These are phyloP conservation scores for Hura crepitans DNA, from an alignment of 441 rosid genomes.

Conservation along the genomic window DNA sequence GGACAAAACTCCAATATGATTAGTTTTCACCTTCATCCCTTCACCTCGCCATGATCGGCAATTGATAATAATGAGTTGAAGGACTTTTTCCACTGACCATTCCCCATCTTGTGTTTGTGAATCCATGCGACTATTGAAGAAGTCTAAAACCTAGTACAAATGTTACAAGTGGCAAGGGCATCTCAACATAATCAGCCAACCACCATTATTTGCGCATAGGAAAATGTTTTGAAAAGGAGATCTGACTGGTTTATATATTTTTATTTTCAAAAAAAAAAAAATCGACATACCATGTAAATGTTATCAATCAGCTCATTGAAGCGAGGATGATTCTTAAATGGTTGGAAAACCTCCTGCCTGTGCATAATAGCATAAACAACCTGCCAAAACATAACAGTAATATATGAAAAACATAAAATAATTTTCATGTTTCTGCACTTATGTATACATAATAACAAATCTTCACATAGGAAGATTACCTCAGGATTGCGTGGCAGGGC, in stretches of 20 bases:
- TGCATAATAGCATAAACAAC: slow-evolving; percentile 94
- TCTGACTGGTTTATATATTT: neutral
- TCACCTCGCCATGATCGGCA: slow-evolving; percentile 97
- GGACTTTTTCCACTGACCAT: slow-evolving; percentile 97
- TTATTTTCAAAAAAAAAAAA: neutral
- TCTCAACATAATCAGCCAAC: neutral
- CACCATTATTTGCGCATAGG: slow-evolving; percentile 1
- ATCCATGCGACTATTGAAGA: slow-evolving; percentile 90
- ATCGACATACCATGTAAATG: slow-evolving; percentile 63
- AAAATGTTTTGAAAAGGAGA: slow-evolving; percentile 3
- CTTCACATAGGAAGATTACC: slow-evolving; percentile 37
- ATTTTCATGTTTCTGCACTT: neutral
- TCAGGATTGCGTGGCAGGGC: slow-evolving; percentile 96
- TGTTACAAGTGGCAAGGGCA: slow-evolving; percentile 7
- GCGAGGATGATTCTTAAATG: slow-evolving; percentile 86
- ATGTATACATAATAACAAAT: neutral
- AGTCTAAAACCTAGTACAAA: slow-evolving; percentile 81
- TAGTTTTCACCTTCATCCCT: slow-evolving; percentile 74
- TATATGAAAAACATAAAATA: neutral
- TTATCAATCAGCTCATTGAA: slow-evolving; percentile 91
- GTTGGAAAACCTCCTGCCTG: slow-evolving; percentile 93
- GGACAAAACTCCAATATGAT: slow-evolving; percentile 5
- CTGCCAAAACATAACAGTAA: slow-evolving; percentile 37
- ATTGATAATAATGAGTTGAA: slow-evolving; percentile 62
- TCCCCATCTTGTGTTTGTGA: slow-evolving; percentile 76